Evolutionary conservation across 345 rosid species (phyloP).

Genomic region (Excoecaria cochinchinensis): DNA sequence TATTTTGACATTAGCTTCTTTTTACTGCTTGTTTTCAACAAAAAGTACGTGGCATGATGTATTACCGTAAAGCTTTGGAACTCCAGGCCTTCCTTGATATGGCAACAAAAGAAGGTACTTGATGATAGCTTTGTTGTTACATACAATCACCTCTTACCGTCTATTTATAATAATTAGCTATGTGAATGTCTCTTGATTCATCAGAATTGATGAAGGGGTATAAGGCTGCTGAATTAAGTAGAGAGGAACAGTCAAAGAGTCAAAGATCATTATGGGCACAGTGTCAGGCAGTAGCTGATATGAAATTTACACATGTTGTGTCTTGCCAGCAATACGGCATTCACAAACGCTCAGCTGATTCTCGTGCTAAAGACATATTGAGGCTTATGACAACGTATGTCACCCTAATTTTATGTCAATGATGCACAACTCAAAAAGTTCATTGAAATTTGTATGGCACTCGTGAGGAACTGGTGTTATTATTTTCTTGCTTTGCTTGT

Average conservation of each 20-base stretch:
- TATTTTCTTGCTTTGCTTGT: conserved; percentile 13
- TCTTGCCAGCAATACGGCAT: conserved; percentile 97
- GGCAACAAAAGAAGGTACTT: conserved; percentile 94
- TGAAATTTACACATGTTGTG: conserved; percentile 91
- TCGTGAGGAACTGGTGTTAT: neutral
- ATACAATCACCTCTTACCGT: neutral
- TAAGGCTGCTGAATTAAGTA: conserved; percentile 75
- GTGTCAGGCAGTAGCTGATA: conserved; percentile 97
- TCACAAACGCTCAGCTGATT: conserved; percentile 78
- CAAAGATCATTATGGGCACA: conserved; percentile 81
- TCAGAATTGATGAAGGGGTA: conserved; percentile 94
- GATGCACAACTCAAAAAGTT: neutral
- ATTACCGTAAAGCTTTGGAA: conserved; percentile 93
- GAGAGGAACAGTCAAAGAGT: conserved; percentile 66
- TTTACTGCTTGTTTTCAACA: conserved; percentile 1
- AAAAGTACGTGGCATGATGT: conserved; percentile 79
- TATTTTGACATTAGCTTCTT: conserved; percentile 1
- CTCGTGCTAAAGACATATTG: conserved; percentile 86
- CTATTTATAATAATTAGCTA: neutral
- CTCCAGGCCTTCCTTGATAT: conserved; percentile 99
- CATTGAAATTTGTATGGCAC: neutral
- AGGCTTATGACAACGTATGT: conserved; percentile 82
- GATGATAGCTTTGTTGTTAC: neutral
- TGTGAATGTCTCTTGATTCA: conserved; percentile 9
- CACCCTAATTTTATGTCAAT: conserved; percentile 4